Evolutionary conservation across 345 rosid species (phyloP).

Genomic region (Erucastrum elatum): DNA sequence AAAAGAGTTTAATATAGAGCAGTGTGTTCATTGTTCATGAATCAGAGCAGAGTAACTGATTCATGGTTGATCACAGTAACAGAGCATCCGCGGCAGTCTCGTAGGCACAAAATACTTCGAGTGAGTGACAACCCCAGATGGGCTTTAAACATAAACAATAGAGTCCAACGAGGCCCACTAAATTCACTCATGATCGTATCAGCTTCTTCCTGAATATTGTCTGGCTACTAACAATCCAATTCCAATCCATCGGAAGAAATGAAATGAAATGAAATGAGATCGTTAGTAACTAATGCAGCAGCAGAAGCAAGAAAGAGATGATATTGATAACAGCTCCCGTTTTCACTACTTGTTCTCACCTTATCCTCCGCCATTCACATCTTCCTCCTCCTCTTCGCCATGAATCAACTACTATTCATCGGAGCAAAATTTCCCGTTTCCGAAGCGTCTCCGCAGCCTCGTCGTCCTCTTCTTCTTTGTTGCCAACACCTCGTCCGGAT

Average conservation of each 20-base stretch:
- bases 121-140: too few relatives aligned
- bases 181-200: too few relatives aligned
- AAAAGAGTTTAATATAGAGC: too few relatives aligned
- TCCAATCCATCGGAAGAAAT: background rate
- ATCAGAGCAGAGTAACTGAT: background rate
- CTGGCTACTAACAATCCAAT: background rate
- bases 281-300: background rate
- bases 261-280: background rate
- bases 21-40: background rate
- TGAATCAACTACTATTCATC: background rate
- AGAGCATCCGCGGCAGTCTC: too few relatives aligned
- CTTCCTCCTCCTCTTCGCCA: conserved; percentile 14
- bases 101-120: too few relatives aligned
- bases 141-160: too few relatives aligned
- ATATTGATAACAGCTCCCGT: conserved; percentile 28
- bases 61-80: background rate
- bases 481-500: conserved; percentile 35
- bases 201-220: background rate
- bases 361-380: conserved; percentile 18
- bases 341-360: conserved; percentile 20
- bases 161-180: too few relatives aligned
- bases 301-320: background rate
- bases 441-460: conserved; percentile 12
- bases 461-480: conserved; percentile 25
- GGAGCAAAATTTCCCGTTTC: conserved; percentile 8